A percentile compares a stretch with the other conserved stretches of the same genome.
Conservation (phyloP, 2,329 filamentous ascomycete genomes). For the Pseudogymnoascus sp. region DNA sequence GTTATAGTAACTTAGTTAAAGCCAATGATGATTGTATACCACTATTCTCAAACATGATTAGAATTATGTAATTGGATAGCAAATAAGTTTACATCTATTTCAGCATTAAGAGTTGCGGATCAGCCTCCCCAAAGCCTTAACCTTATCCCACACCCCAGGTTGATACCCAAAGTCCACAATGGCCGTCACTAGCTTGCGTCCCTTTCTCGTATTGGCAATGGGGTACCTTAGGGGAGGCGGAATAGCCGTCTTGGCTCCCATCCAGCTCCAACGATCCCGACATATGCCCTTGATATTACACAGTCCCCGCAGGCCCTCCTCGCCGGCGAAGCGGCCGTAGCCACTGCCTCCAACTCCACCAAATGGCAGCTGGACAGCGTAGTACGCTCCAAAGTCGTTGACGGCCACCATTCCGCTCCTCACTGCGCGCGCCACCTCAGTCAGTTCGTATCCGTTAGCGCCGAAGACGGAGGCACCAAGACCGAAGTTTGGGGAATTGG, state of each 20-base stretch:
- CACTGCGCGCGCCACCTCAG: conserved; percentile 58
- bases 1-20: not conserved
- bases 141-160: conserved; percentile 25
- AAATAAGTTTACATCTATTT: conserved; percentile 7
- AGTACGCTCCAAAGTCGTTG: conserved; percentile 92
- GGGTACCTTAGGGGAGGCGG: conserved; percentile 77
- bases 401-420: conserved; percentile 85
- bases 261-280: conserved; percentile 58
- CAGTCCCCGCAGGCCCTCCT: conserved; percentile 75
- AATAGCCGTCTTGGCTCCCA: conserved; percentile 66
- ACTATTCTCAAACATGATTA: not conserved
- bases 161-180: conserved; percentile 57
- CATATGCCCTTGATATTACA: conserved; percentile 88
- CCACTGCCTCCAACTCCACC: conserved; percentile 73
- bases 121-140: conserved; percentile 27
- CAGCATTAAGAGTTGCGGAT: conserved; percentile 24
- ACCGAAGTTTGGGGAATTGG: conserved; percentile 78
- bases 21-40: not conserved
- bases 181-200: conserved; percentile 58
- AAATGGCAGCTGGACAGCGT: conserved; percentile 90
- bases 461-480: conserved; percentile 89
- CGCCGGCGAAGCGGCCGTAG: conserved; percentile 87
- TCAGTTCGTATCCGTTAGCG: conserved; percentile 52
- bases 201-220: conserved; percentile 53
- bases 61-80: conserved; percentile 6